Evolutionary conservation across 768 basidiomycete species (phyloP).

Genomic region (Rossbeevera mucosa): DNA sequence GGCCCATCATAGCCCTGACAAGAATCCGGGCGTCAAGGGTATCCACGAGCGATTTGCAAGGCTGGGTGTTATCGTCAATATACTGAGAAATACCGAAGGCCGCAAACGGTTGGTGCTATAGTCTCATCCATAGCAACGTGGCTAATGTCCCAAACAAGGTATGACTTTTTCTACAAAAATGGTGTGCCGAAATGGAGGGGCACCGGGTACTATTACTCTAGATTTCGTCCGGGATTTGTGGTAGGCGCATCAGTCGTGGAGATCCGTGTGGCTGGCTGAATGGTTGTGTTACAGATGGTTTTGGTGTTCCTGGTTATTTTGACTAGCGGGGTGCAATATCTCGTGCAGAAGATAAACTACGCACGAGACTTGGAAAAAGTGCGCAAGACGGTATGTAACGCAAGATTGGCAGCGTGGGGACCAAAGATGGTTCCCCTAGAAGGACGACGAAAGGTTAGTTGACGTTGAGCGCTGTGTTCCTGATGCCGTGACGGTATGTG

Average conservation of each 20-base stretch:
- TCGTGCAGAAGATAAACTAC: constrained; percentile 77
- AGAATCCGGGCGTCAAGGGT: constrained; percentile 81
- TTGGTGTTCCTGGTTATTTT: constrained; percentile 70
- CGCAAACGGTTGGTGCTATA: constrained; percentile 60
- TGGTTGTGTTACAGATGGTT: constrained; percentile 51
- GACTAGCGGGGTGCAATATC: constrained; percentile 76
- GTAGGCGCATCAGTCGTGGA: constrained; percentile 36
- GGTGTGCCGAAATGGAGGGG: constrained; percentile 97
- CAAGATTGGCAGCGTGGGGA: constrained; percentile 79
- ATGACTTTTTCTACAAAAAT: constrained; percentile 95
- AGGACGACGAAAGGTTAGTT: constrained; percentile 63
- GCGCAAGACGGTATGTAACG: constrained; percentile 53
- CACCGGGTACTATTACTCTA: constrained; percentile 93
- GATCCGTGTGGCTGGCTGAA: not conserved
- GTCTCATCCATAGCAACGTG: not conserved
- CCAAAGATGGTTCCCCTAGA: constrained; percentile 60
- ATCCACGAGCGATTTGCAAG: constrained; percentile 90
- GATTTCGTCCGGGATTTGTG: constrained; percentile 90
- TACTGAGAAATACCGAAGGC: constrained; percentile 70
- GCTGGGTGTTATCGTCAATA: constrained; percentile 78
- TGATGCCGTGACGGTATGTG: constrained; percentile 7
- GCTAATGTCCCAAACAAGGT: constrained; percentile 40
- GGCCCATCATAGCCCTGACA: constrained; percentile 74
- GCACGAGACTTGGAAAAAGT: constrained; percentile 68
- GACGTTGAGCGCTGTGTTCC: not conserved